These are phyloP conservation scores for Verbena officinalis DNA, from an alignment of 257 asterid species.

Conservation along the genomic window DNA sequence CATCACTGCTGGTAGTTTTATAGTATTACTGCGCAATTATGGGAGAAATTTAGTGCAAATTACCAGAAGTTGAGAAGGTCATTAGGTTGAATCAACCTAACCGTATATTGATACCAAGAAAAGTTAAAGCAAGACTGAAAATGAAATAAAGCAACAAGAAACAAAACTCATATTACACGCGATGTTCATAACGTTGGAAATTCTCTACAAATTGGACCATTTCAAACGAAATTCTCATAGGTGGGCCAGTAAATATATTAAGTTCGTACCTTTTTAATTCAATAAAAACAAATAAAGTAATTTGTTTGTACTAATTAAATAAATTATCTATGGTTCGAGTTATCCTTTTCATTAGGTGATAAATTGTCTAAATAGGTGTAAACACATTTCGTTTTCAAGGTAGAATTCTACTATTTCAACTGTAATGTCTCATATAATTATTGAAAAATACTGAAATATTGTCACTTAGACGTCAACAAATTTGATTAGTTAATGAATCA, in stretches of 20 bases:
- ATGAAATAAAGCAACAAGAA: constrained; percentile 34
- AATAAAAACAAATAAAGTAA: too few relatives aligned
- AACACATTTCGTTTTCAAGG: neutral
- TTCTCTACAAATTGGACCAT: constrained; percentile 21
- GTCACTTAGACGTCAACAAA: too few relatives aligned
- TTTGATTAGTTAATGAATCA: too few relatives aligned
- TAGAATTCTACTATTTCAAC: neutral
- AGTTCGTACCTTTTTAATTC: neutral
- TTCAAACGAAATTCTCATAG: constrained; percentile 6
- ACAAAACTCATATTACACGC: constrained; percentile 23
- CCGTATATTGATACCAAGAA: constrained; percentile 13
- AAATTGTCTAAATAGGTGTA: neutral
- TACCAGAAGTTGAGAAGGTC: too few relatives aligned
- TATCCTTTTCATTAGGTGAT: neutral
- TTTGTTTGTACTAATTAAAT: too few relatives aligned
- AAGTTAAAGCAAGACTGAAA: constrained; percentile 17
- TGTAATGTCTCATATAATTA: neutral
- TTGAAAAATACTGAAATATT: too few relatives aligned
- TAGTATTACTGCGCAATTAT: too few relatives aligned
- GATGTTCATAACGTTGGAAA: neutral
- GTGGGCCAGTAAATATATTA: neutral
- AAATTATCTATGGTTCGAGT: too few relatives aligned
- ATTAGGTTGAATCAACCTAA: too few relatives aligned
- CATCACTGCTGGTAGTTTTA: too few relatives aligned
- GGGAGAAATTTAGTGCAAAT: too few relatives aligned